Base-by-base conservation (phyloP, 306 rosid genomes). In the Morella rubra region DNA sequence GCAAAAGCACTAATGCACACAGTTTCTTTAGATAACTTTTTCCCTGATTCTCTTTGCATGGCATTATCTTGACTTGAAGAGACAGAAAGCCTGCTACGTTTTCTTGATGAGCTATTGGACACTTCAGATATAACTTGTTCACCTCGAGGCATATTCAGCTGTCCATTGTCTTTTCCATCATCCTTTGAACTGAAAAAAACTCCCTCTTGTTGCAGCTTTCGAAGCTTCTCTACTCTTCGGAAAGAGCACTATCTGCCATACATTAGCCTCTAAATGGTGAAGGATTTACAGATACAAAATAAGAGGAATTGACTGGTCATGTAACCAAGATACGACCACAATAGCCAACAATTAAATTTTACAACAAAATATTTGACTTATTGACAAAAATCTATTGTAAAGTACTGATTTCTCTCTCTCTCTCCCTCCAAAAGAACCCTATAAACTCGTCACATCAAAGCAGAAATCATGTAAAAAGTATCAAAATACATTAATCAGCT, bases 161-260 rank as follows among this genome's bases (percentile, higher is more conserved):
- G 61, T 49, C 64, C 76, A 47, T 69, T 71, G 41, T 68, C 61
- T 15, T 73, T 77, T 41, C 55, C 72, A 40, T 59, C 71, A 55
- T 76, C 73, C 78, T 75, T 82, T 56, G 73, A 75, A 84, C 77
- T 69, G 77, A 79, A 74, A 44, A 80, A 40, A 76, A 68, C 73
- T 79, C 84, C 79, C 59, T 83, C 89, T 74, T 71, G 85, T 27
- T 74, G 84, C 45, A 75, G 79, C 85, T 80, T 86, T 75, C 22
- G 83, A 44, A 92, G 80, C 72, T 81, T 92, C 77, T 78, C 91
- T 73, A 90, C 69, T 95, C 93, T 84, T 85, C 89, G 66, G 82
- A 51, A 77, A 95, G 95, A 50, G 78, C 83, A 69, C 83, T 86
- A 82, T 80, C 97, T 94, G 91, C 77, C 65, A 74, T 64, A 79